These are phyloP conservation scores for Fusarium mexicanum DNA, from an alignment of 2,329 filamentous ascomycete genomes.

Conservation along the genomic window DNA sequence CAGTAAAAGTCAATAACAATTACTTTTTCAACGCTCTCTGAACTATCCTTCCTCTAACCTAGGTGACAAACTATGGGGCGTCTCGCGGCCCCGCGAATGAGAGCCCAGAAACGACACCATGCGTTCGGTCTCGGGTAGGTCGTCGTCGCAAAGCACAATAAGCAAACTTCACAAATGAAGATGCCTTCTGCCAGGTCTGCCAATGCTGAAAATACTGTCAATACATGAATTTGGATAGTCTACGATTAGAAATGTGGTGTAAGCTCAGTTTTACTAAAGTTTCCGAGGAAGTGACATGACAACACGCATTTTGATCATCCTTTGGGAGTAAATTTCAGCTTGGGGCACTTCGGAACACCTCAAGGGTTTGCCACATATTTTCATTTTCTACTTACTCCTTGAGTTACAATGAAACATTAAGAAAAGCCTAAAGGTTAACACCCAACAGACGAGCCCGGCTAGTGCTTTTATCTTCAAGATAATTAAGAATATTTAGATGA, in stretches of 20 bases:
- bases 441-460: neutral
- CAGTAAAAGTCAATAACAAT: too few relatives aligned
- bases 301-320: too few relatives aligned
- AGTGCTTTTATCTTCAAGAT: neutral
- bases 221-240: too few relatives aligned
- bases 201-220: too few relatives aligned
- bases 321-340: too few relatives aligned
- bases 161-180: neutral
- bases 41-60: too few relatives aligned
- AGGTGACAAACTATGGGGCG: too few relatives aligned
- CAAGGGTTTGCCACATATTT: too few relatives aligned
- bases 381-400: rapidly evolving
- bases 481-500: rapidly evolving
- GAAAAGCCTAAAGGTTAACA: rapidly evolving
- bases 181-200: neutral
- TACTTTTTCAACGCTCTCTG: neutral
- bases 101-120: too few relatives aligned
- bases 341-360: too few relatives aligned
- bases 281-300: too few relatives aligned
- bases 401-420: neutral
- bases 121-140: neutral
- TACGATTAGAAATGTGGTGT: rapidly evolving
- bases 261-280: neutral
- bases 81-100: neutral
- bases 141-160: neutral